Evolutionary conservation across 2,329 filamentous ascomycete genomes (phyloP).

Genomic region (Trichoderma atrobrunneum): DNA sequence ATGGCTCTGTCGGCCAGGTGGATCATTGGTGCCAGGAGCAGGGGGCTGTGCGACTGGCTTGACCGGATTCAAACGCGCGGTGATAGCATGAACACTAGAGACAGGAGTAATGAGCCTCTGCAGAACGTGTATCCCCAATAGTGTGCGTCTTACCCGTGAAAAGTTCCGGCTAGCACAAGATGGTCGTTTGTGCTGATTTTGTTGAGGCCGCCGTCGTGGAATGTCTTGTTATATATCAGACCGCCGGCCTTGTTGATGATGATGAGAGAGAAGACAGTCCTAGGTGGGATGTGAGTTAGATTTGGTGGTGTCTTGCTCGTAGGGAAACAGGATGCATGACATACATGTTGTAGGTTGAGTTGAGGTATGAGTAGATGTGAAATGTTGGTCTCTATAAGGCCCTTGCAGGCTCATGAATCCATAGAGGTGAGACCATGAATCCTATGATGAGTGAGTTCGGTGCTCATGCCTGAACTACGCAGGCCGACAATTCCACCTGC

Average conservation of each 20-base stretch:
- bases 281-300: constrained; percentile 37
- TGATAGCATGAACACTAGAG: constrained; percentile 65
- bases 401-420: constrained; percentile 21
- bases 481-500: neutral
- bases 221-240: constrained; percentile 92
- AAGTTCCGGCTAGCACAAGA: constrained; percentile 92
- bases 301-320: neutral
- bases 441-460: constrained; percentile 3
- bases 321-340: neutral
- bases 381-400: neutral
- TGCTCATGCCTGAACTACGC: neutral
- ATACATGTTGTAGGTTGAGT: constrained; percentile 3
- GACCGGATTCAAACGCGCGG: constrained; percentile 59
- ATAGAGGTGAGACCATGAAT: constrained; percentile 20
- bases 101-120: neutral
- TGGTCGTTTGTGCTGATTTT: constrained; percentile 95
- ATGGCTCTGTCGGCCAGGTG: constrained; percentile 54
- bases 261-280: constrained; percentile 92
- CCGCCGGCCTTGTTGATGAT: constrained; percentile 99
- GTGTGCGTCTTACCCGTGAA: constrained; percentile 70
- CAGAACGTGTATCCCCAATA: constrained; percentile 14
- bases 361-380: neutral
- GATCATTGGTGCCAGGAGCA: constrained; percentile 36
- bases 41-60: constrained; percentile 36
- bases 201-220: constrained; percentile 78